Conservation (phyloP, 495 filamentous ascomycete species). For the Cenococcum geophilum region DNA sequence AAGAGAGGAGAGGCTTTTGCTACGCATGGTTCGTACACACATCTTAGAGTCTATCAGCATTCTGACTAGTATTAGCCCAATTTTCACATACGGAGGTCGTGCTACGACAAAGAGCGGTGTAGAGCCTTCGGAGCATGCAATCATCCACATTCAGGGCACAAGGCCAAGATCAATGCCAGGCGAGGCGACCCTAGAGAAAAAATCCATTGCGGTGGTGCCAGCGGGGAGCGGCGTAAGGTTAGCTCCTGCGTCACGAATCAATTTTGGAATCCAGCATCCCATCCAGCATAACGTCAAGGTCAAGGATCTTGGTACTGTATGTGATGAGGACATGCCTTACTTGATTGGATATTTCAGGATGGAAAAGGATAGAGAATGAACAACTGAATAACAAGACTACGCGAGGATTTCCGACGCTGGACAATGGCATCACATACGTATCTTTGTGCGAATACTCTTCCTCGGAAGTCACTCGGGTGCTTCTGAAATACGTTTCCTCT, state of each 20-base stretch:
- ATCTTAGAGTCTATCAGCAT: not conserved
- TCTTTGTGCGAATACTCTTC: not conserved
- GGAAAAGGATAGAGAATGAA: not conserved
- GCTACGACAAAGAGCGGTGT: conserved; percentile 37
- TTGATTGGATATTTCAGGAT: not conserved
- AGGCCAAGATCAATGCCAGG: not conserved
- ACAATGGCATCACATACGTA: not conserved
- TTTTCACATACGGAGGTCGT: conserved; percentile 39
- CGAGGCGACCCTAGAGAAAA: conserved; percentile 2
- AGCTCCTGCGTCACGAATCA: conserved; percentile 41
- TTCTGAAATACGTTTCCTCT: not conserved
- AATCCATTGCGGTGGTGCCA: conserved; percentile 4
- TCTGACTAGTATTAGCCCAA: conserved; percentile 25
- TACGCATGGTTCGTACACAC: conserved; percentile 10
- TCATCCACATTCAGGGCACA: conserved; percentile 38
- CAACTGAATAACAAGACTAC: not conserved
- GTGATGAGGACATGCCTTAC: not conserved
- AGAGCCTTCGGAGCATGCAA: conserved; percentile 38
- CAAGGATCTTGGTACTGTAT: conserved; percentile 34
- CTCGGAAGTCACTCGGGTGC: too few relatives aligned
- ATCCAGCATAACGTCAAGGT: conserved; percentile 48
- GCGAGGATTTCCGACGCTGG: not conserved
- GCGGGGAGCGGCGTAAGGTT: conserved; percentile 5
- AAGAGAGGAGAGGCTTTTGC: conserved; percentile 6
- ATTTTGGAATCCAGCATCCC: conserved; percentile 44